Percentiles rank a stretch among this genome's conserved stretches.
Evolutionary conservation across 345 rosid species (phyloP).

Genomic region (Salix exigua): DNA sequence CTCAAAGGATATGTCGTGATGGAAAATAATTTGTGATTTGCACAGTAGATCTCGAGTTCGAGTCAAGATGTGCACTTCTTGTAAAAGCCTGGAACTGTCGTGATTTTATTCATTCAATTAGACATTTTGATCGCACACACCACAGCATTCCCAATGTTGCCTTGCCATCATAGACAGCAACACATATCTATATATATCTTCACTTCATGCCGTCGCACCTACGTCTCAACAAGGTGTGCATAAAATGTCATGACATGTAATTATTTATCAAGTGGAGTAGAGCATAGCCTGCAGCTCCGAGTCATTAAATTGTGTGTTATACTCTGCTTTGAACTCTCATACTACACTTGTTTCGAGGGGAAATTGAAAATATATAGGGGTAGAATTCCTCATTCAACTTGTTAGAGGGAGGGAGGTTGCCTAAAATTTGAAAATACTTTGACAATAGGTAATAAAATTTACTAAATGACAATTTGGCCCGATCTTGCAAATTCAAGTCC

Average conservation of each 20-base stretch:
- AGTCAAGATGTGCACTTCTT: too few species aligned
- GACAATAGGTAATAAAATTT: background rate
- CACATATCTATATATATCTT: background rate
- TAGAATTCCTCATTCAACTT: background rate
- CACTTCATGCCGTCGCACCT: background rate
- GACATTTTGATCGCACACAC: background rate
- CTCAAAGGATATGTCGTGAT: fast-evolving
- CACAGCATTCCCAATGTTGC: background rate
- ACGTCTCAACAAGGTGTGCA: background rate
- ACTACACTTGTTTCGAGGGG: background rate
- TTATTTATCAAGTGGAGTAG: background rate
- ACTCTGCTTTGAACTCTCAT: background rate
- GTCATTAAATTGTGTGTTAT: background rate
- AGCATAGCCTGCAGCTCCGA: background rate
- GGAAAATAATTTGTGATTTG: too few species aligned
- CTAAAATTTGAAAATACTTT: background rate
- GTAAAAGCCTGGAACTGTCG: fast-evolving
- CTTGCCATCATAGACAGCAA: background rate
- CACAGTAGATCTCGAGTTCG: too few species aligned
- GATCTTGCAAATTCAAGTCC: background rate
- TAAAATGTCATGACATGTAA: background rate
- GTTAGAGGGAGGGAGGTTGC: background rate
- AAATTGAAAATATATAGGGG: background rate
- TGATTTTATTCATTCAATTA: fast-evolving
- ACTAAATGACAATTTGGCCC: background rate